Percentiles rank a stretch among this genome's conserved stretches.
Evolutionary conservation across 148 eudicot genomes (phyloP).

Genomic region (Vaccinium darrowii): DNA sequence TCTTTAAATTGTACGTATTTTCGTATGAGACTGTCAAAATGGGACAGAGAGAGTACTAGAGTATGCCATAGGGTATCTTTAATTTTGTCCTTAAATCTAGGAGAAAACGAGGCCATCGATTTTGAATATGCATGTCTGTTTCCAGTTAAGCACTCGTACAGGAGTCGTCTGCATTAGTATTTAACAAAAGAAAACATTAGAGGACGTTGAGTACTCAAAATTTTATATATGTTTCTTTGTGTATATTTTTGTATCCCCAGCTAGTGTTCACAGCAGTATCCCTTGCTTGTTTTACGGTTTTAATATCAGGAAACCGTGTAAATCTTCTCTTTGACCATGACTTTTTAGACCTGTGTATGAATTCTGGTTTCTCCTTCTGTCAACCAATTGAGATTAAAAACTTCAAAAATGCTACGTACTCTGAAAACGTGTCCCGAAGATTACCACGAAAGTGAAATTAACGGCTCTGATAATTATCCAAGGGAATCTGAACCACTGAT

Average conservation of each 20-base stretch:
- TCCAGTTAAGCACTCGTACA: background rate
- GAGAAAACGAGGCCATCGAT: background rate
- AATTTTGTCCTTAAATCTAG: background rate
- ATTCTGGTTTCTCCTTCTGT: background rate
- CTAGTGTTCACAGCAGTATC: background rate
- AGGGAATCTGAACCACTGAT: too few species aligned
- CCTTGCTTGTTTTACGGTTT: background rate
- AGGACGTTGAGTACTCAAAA: background rate
- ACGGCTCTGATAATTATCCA: too few species aligned
- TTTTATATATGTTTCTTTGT: background rate
- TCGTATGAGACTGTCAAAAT: too few species aligned
- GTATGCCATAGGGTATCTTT: background rate
- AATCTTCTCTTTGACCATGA: background rate
- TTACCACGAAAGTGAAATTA: too few species aligned
- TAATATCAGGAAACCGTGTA: background rate
- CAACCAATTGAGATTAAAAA: background rate
- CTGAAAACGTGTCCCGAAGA: too few species aligned
- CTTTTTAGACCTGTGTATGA: background rate
- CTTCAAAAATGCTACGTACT: too few species aligned
- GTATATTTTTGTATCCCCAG: background rate
- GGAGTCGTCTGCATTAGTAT: background rate
- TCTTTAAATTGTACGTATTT: too few species aligned
- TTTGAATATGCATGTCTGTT: background rate
- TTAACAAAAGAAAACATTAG: background rate
- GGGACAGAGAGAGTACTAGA: too few species aligned